Percentiles rank a stretch among this genome's conserved stretches.
These are phyloP conservation scores for Schizonepeta tenuifolia DNA, from an alignment of 257 asterid species.

Conservation along the genomic window DNA sequence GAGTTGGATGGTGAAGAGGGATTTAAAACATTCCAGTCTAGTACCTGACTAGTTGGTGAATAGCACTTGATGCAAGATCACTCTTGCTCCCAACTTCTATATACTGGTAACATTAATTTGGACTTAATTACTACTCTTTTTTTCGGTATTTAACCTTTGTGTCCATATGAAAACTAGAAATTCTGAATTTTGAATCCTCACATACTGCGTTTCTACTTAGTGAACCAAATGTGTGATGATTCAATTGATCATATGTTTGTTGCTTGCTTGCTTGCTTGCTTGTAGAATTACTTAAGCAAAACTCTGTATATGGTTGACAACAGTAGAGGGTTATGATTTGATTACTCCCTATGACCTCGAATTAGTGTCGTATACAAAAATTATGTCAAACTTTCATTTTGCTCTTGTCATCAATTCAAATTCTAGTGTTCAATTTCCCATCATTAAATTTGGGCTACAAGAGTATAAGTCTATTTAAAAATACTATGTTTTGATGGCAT, in stretches of 20 bases:
- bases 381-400: no score
- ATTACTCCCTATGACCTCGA: no score
- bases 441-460: no score
- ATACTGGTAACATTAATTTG: not conserved
- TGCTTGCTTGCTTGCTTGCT: not conserved
- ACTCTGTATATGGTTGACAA: not conserved
- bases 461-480: no score
- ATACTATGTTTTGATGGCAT: no score
- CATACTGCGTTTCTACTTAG: not conserved
- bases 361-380: no score
- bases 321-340: no score
- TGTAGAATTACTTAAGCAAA: not conserved
- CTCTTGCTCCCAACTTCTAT: not conserved
- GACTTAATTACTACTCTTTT: not conserved
- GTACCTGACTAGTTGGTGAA: slow-evolving; percentile 18
- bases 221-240: not conserved
- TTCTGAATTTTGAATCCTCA: no score
- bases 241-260: not conserved
- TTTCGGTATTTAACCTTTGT: not conserved
- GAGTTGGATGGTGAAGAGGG: slow-evolving; percentile 10
- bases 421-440: no score
- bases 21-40: slow-evolving; percentile 4
- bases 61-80: slow-evolving; percentile 17
- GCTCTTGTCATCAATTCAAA: no score
- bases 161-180: not conserved